Percentiles rank a stretch among this genome's conserved stretches.
phyloP scores from a whole-genome alignment of 2,329 filamentous ascomycete species.

The Pseudogymnoascus sp. region DNA sequence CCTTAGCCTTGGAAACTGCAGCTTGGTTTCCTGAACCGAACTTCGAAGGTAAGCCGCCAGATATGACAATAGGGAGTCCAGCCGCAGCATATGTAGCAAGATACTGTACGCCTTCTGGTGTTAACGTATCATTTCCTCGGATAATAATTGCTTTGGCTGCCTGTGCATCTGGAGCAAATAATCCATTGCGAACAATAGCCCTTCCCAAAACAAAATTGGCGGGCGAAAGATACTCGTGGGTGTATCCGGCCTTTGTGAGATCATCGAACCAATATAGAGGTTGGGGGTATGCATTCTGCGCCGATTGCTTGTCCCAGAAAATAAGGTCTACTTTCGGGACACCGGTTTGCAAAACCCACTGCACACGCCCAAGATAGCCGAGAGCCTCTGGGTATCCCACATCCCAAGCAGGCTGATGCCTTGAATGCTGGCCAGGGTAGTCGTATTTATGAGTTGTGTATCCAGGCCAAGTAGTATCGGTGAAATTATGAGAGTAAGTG shows the following conservation, averaged over 20 bases:
- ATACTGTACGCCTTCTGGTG: not conserved
- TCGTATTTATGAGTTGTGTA: conserved; percentile 37
- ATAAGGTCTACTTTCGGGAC: conserved; percentile 35
- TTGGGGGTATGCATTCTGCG: not conserved
- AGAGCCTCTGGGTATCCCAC: not conserved
- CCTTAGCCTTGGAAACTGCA: not conserved
- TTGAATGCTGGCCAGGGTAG: conserved; percentile 35
- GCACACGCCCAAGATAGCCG: conserved; percentile 32
- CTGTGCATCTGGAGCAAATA: not conserved
- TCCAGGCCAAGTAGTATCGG: conserved; percentile 42
- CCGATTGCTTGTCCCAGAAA: conserved; percentile 30
- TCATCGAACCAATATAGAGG: not conserved
- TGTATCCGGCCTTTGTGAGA: conserved; percentile 12
- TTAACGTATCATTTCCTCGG: conserved; percentile 17
- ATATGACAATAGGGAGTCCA: not conserved
- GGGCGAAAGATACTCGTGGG: conserved; percentile 10
- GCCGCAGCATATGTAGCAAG: not conserved
- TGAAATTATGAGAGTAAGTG: conserved; percentile 35
- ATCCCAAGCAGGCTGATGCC: conserved; percentile 33
- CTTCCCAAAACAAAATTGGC: not conserved
- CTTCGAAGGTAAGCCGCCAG: conserved; percentile 23
- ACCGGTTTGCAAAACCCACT: conserved; percentile 34
- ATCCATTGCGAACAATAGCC: not conserved
- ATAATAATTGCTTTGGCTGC: conserved; percentile 14
- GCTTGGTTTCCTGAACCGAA: not conserved